Conservation (phyloP, 176 grass and related monocot genomes). For the Leersia perrieri region DNA sequence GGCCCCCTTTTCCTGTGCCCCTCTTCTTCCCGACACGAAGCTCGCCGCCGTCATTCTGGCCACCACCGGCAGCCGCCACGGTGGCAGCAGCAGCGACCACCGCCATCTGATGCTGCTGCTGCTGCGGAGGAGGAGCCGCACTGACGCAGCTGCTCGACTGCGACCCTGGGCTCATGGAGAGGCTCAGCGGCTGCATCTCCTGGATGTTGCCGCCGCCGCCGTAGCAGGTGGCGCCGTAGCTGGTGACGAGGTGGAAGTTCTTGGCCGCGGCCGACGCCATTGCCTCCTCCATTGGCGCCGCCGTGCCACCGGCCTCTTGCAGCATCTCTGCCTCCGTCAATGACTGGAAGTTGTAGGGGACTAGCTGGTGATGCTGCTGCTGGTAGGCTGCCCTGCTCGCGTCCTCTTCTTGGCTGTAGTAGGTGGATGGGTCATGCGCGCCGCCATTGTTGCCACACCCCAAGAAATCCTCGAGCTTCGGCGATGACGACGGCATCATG, state of each 20-base stretch:
- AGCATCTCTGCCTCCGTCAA: constrained; percentile 63
- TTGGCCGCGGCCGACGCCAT: constrained; percentile 48
- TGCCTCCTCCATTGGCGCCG: constrained; percentile 51
- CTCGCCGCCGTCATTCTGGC: constrained; percentile 41
- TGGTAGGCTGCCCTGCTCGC: constrained; percentile 14
- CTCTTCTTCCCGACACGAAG: constrained; percentile 58
- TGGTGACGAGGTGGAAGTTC: constrained; percentile 42
- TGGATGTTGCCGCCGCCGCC: constrained; percentile 50
- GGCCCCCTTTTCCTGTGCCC: constrained; percentile 57
- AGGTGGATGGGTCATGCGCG: constrained; percentile 34
- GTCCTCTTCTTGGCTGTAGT: constrained; percentile 53
- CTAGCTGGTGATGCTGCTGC: constrained; percentile 46
- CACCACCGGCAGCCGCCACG: constrained; percentile 27
- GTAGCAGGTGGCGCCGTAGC: constrained; percentile 35
- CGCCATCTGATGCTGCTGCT: constrained; percentile 31
- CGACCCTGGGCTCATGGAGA: constrained; percentile 90
- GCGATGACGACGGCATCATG: constrained; percentile 68
- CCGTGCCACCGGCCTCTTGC: constrained; percentile 42
- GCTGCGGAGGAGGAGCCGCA: constrained; percentile 50
- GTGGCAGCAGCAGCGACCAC: constrained; percentile 28
- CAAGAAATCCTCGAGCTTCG: constrained; percentile 99
- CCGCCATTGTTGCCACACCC: constrained; percentile 55
- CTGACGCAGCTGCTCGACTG: constrained; percentile 63
- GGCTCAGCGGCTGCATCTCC: constrained; percentile 65
- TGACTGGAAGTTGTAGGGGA: constrained; percentile 56